These are phyloP conservation scores for Fistulina hepatica DNA, from an alignment of 1,284 basidiomycete species.

Conservation along the genomic window DNA sequence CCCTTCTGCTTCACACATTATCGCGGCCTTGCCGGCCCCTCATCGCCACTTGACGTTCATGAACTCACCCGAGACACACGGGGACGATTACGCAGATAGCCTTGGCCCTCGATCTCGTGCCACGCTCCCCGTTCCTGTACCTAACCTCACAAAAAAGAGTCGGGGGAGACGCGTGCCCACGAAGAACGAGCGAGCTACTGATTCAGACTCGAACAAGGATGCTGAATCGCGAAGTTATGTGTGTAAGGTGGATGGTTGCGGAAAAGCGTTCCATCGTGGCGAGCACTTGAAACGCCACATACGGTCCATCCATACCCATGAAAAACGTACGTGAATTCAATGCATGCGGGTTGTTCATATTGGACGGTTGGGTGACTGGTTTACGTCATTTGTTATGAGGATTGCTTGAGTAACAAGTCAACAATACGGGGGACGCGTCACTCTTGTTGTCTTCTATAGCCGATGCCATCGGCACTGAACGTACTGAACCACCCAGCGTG, in stretches of 20 bases:
- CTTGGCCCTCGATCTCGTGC: slow-evolving; percentile 18
- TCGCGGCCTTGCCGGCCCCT: background rate
- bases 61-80: background rate
- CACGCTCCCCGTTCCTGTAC: slow-evolving; percentile 48
- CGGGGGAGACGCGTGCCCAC: slow-evolving; percentile 60
- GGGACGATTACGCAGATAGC: background rate
- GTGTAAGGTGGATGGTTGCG: slow-evolving; percentile 57
- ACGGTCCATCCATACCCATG: slow-evolving; percentile 63
- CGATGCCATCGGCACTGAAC: slow-evolving; percentile 61
- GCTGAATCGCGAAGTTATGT: slow-evolving; percentile 23
- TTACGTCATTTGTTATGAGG: background rate
- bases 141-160: slow-evolving; percentile 62
- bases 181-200: slow-evolving; percentile 20
- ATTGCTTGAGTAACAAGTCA: background rate
- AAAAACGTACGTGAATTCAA: slow-evolving; percentile 55
- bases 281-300: slow-evolving; percentile 76
- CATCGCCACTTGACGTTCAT: background rate
- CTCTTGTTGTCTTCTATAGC: slow-evolving; percentile 17
- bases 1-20: background rate
- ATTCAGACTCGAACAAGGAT: background rate
- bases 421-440: background rate
- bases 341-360: slow-evolving; percentile 5
- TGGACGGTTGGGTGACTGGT: slow-evolving; percentile 3
- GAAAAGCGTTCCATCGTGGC: slow-evolving; percentile 61
- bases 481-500: slow-evolving; percentile 57